phyloP scores from a whole-genome alignment of 2,329 filamentous ascomycete genomes.

The Ascochyta lentis region DNA sequence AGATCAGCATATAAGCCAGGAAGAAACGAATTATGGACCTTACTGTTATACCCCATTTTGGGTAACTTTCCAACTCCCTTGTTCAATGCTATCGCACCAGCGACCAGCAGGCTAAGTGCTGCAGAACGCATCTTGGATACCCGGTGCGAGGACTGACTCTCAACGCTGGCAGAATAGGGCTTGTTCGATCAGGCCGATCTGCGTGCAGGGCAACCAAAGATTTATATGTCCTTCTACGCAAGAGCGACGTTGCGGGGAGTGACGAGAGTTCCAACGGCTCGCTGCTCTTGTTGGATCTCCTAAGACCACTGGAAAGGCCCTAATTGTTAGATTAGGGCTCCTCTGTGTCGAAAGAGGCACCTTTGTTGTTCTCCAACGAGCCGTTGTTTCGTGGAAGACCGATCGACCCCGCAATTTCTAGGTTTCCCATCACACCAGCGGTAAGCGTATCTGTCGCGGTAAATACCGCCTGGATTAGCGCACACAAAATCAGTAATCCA shows the following conservation, averaged over 20 bases:
- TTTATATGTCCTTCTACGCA: background rate
- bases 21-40: background rate
- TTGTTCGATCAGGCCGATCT: too few relatives aligned
- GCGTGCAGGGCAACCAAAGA: too few relatives aligned
- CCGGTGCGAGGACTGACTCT: background rate
- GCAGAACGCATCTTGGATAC: background rate
- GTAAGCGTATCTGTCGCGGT: too few relatives aligned
- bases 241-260: background rate
- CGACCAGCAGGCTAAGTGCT: background rate
- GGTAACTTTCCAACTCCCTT: slow-evolving; percentile 16
- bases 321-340: background rate
- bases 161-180: background rate
- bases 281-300: background rate
- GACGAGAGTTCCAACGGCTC: background rate
- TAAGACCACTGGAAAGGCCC: background rate
- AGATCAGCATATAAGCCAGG: background rate
- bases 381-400: slow-evolving; percentile 3
- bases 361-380: background rate
- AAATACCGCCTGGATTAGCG: too few relatives aligned
- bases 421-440: background rate
- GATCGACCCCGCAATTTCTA: background rate
- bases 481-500: too few relatives aligned
- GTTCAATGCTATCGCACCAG: background rate
- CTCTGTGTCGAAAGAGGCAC: background rate
- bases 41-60: slow-evolving; percentile 18